These are phyloP conservation scores for Sporothrix phasma DNA, from an alignment of 2,329 filamentous ascomycete genomes.

Conservation along the genomic window DNA sequence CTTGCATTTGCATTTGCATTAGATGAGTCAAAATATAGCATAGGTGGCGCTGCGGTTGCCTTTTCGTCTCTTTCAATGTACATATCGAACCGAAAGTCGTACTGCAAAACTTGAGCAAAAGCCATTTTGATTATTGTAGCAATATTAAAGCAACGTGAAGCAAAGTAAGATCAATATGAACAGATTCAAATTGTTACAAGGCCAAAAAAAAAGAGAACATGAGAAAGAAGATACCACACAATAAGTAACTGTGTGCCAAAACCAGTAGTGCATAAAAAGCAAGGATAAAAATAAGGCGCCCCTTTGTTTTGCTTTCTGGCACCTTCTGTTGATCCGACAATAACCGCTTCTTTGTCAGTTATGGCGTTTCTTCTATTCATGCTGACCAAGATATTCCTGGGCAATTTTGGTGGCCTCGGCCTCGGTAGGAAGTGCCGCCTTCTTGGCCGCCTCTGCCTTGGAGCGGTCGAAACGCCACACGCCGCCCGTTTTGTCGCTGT, in stretches of 20 bases:
- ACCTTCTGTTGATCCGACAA: too few relatives aligned
- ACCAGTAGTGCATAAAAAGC: not conserved
- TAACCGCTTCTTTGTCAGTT: not conserved
- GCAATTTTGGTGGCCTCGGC: constrained; percentile 28
- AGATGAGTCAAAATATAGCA: not conserved
- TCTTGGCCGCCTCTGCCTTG: constrained; percentile 35
- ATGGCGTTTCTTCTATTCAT: not conserved
- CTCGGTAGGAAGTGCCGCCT: constrained; percentile 24
- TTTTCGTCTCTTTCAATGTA: not conserved
- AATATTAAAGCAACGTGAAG: not conserved
- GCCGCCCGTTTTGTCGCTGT: constrained; percentile 51
- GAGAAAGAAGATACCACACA: not conserved
- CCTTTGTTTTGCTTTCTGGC: not conserved
- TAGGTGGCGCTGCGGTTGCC: constrained; percentile 1
- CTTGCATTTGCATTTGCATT: constrained; percentile 6
- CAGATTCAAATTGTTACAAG: not conserved
- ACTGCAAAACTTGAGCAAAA: too few relatives aligned
- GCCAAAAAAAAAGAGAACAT: not conserved
- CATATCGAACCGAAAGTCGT: too few relatives aligned
- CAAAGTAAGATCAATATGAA: not conserved
- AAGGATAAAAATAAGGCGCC: too few relatives aligned
- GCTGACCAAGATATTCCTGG: constrained; percentile 28
- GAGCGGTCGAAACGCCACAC: constrained; percentile 46
- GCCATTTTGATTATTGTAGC: not conserved
- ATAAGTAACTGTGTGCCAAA: not conserved